These are phyloP conservation scores for Hyphopichia khmerensis DNA, from an alignment of 1,139 yeast species.

Conservation along the genomic window DNA sequence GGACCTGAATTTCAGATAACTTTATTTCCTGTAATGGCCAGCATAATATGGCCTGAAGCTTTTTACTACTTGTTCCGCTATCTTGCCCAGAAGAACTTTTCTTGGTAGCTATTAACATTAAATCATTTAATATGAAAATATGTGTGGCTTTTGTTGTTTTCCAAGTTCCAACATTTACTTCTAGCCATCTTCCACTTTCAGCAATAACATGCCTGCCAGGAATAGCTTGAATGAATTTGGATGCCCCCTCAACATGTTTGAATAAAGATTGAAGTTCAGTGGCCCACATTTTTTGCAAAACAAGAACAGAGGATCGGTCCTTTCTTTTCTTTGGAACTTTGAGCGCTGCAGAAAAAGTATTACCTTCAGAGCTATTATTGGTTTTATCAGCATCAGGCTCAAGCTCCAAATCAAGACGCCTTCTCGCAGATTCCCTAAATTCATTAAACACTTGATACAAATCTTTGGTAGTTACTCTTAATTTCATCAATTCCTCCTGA, in stretches of 20 bases:
- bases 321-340: conserved; percentile 20
- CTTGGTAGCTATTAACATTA: conserved; percentile 70
- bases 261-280: conserved; percentile 69
- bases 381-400: conserved; percentile 11
- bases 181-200: conserved; percentile 85
- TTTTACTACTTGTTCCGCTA: conserved; percentile 21
- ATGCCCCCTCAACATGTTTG: conserved; percentile 88
- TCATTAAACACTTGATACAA: conserved; percentile 63
- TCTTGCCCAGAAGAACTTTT: conserved; percentile 32
- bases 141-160: conserved; percentile 77
- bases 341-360: not conserved
- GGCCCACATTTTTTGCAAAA: conserved; percentile 81
- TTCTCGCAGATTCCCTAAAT: conserved; percentile 69
- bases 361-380: conserved; percentile 5
- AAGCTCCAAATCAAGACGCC: conserved; percentile 47
- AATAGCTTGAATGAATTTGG: conserved; percentile 69
- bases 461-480: conserved; percentile 62
- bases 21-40: conserved; percentile 70
- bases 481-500: conserved; percentile 58
- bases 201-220: conserved; percentile 83
- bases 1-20: conserved; percentile 37
- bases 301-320: conserved; percentile 69
- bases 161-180: conserved; percentile 84
- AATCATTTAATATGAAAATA: conserved; percentile 74
- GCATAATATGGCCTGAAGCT: conserved; percentile 73